A percentile compares a stretch with the other conserved stretches of the same genome.
Evolutionary conservation across 192 early-diverging fungal genomes (phyloP).

Genomic region (Chytriomyces sp.): DNA sequence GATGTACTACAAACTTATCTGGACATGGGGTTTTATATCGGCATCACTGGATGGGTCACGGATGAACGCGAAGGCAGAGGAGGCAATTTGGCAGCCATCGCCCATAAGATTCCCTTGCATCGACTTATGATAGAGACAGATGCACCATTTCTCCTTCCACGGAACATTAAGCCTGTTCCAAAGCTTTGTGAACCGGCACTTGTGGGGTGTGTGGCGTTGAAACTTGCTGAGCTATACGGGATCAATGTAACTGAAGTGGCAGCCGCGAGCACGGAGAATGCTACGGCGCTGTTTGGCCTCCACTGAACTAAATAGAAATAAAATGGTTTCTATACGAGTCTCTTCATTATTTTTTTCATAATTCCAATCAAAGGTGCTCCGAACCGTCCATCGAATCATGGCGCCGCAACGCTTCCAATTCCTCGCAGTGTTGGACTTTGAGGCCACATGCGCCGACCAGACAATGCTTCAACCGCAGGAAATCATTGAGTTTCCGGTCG

Average conservation of each 20-base stretch:
- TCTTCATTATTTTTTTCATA: too few species aligned
- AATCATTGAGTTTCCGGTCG: slow-evolving; percentile 50
- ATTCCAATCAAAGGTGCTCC: too few species aligned
- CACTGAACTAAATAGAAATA: too few species aligned
- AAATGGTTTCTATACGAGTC: too few species aligned
- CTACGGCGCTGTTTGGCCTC: background rate
- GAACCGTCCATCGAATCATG: too few species aligned
- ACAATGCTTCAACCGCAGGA: slow-evolving; percentile 30
- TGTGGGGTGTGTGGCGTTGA: background rate
- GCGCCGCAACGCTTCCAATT: slow-evolving; percentile 24
- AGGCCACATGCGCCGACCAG: slow-evolving; percentile 41
- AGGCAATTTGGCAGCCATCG: slow-evolving; percentile 48
- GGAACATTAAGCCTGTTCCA: slow-evolving; percentile 9
- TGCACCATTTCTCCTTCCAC: slow-evolving; percentile 26
- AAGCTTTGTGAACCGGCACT: slow-evolving; percentile 1
- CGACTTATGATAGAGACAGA: slow-evolving; percentile 87
- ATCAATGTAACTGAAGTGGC: background rate
- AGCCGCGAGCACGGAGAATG: background rate
- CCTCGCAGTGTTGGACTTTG: slow-evolving; percentile 49
- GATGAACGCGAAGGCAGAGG: slow-evolving; percentile 31
- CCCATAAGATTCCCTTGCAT: slow-evolving; percentile 72
- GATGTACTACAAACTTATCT: slow-evolving; percentile 65
- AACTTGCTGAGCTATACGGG: slow-evolving; percentile 2
- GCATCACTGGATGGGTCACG: slow-evolving; percentile 86
- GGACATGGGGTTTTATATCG: slow-evolving; percentile 76